Evolutionary conservation across 495 filamentous ascomycete species (phyloP), one percentile per base, ranked within the genome.

Genomic region (Trypethelium eluteriae): DNA sequence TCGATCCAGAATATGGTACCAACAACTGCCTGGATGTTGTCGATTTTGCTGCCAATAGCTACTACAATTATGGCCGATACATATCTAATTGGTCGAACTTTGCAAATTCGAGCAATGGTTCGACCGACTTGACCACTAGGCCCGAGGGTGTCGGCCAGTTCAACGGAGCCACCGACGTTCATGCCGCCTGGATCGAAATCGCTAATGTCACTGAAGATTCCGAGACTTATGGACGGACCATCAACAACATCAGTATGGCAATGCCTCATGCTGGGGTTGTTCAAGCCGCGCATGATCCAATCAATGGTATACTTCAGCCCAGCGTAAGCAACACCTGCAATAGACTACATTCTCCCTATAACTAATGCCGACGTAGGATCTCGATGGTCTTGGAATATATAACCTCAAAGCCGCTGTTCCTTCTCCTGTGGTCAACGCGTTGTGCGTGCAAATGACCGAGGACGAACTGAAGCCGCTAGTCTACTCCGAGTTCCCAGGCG

Each of bases 221-320:
- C 12, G 63, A 74, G 2, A 67, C 75, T 38, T 73, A 82, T 68
- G 65, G 69, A 0, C 78, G 88, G 44, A 76, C 87, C 53, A 73
- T 91, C 66, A 86, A 89, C 74, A 92, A 91, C 70, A 82, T 91
- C 49, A 89, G 86, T 0, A 81, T 91, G 69, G 86, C 87, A 2
- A 86, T 91, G 80, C 89, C 89, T 0, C 89, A 92, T 66, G 79
- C 84, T 2, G 86, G 87, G 1, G 76, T 93, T 3, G 82, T 86
- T 36, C 74, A 74, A 32, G 89, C 89, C 2, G 84, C 85, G 0
- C 78, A 77, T 35, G 79, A 89, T 68, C 69, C 76, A 0, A 74
- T 67, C 36, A 93, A 92, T 72, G 70, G 74, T 2, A 89, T 93
- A 59, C 71, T 85, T 49, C 88, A 91, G 69, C 89, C 89, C 9